Percentiles rank a stretch among this genome's conserved stretches.
These are phyloP conservation scores for Pythium utonaiense DNA, from an alignment of 352 stramenopile genomes.

Conservation along the genomic window DNA sequence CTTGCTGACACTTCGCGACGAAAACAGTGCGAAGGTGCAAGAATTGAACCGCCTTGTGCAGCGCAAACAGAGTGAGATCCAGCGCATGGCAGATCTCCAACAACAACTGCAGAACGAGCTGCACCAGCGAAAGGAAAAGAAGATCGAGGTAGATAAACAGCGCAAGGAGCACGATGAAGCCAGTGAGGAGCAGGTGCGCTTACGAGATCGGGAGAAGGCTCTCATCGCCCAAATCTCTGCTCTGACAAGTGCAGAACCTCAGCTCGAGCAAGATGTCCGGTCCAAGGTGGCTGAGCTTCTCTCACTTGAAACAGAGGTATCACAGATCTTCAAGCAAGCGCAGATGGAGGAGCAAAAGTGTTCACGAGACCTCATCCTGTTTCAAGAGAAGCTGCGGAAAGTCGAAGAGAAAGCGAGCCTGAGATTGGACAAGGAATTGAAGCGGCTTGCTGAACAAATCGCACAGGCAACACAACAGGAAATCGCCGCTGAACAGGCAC, in stretches of 20 bases:
- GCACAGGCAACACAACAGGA: slow-evolving; percentile 44
- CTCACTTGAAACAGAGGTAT: slow-evolving; percentile 21
- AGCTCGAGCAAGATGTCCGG: slow-evolving; percentile 39
- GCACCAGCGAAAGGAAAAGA: slow-evolving; percentile 54
- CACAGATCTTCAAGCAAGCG: not conserved
- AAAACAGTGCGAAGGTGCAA: slow-evolving; percentile 45
- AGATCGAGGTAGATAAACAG: slow-evolving; percentile 43
- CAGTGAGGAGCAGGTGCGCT: slow-evolving; percentile 38
- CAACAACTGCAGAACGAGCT: slow-evolving; percentile 66
- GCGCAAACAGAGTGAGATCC: slow-evolving; percentile 48
- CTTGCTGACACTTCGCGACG: slow-evolving; percentile 41
- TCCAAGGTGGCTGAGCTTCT: slow-evolving; percentile 43
- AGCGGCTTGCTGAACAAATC: slow-evolving; percentile 38
- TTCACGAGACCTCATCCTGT: slow-evolving; percentile 27
- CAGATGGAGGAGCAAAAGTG: slow-evolving; percentile 19
- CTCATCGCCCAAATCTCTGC: slow-evolving; percentile 44
- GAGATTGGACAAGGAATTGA: slow-evolving; percentile 41
- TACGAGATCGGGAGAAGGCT: slow-evolving; percentile 54
- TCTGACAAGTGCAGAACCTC: slow-evolving; percentile 35
- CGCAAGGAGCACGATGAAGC: slow-evolving; percentile 53
- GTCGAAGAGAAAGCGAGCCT: slow-evolving; percentile 32
- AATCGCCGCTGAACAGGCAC: slow-evolving; percentile 26
- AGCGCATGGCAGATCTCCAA: slow-evolving; percentile 41
- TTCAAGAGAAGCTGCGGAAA: slow-evolving; percentile 19
- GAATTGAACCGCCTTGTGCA: slow-evolving; percentile 50